phyloP scores from a whole-genome alignment of 1,284 basidiomycete species.

The Cryptococcus sp. region DNA sequence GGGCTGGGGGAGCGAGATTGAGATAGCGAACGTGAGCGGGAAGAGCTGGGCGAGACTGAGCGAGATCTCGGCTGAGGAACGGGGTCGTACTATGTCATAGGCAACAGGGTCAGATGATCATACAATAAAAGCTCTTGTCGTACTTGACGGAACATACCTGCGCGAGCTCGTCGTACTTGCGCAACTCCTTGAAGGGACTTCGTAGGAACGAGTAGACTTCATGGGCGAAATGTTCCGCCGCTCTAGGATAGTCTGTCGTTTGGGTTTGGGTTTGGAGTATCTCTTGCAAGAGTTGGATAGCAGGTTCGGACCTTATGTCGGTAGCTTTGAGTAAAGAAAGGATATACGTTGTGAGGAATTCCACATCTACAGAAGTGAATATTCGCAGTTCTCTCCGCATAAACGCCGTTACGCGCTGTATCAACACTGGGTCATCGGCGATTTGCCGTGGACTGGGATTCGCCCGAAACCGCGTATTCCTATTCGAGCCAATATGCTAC shows the following conservation, averaged over 20 bases:
- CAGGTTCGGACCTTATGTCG: conserved; percentile 82
- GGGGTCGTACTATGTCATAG: conserved; percentile 35
- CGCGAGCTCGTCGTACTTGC: conserved; percentile 73
- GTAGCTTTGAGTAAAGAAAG: conserved; percentile 81
- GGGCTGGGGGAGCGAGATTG: conserved; percentile 6
- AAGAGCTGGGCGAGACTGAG: conserved; percentile 4
- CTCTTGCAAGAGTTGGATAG: conserved; percentile 75
- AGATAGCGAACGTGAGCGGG: background rate
- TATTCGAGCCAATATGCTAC: conserved; percentile 82
- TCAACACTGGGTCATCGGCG: conserved; percentile 58
- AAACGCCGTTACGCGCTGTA: conserved; percentile 69
- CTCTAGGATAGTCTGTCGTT: conserved; percentile 60
- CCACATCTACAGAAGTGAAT: conserved; percentile 78
- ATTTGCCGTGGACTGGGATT: conserved; percentile 79
- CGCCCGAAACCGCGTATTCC: conserved; percentile 74
- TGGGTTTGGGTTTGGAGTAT: conserved; percentile 57
- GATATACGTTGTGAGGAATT: conserved; percentile 67
- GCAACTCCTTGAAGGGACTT: conserved; percentile 77
- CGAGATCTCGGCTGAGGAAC: conserved; percentile 14
- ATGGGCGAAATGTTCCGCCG: conserved; percentile 87
- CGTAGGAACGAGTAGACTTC: conserved; percentile 82
- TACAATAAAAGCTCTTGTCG: no score
- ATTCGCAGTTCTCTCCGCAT: conserved; percentile 79
- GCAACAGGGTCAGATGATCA: background rate
- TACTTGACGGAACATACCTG: conserved; percentile 60